Percentiles rank a stretch among this genome's conserved stretches.
Evolutionary conservation across 2,329 filamentous ascomycete genomes (phyloP).

Genomic region (Emmonsia crescens): DNA sequence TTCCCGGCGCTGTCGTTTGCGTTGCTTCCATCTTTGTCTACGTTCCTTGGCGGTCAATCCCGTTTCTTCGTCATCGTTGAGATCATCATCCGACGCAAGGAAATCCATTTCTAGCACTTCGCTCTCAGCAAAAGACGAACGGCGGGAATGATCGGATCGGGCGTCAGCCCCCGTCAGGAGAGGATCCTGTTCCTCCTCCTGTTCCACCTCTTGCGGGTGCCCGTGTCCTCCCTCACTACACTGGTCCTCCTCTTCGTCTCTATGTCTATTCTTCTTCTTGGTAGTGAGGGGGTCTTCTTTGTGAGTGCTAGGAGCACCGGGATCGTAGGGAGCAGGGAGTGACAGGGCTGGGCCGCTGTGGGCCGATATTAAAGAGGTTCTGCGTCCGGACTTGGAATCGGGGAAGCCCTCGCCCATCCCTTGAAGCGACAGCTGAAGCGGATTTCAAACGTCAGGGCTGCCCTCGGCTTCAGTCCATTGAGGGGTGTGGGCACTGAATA

Average conservation of each 20-base stretch:
- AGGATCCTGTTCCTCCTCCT: not conserved
- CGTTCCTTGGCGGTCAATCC: constrained; percentile 65
- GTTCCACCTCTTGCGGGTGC: not conserved
- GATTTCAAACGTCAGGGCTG: not conserved
- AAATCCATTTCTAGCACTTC: constrained; percentile 49
- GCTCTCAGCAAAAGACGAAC: constrained; percentile 35
- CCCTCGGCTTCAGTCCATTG: not conserved
- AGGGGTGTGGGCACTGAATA: not conserved
- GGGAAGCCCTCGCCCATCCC: not conserved
- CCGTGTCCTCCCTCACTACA: not conserved
- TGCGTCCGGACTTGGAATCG: not conserved
- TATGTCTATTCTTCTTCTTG: not conserved
- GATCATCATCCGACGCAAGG: constrained; percentile 57
- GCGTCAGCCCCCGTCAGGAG: not conserved
- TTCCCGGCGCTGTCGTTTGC: constrained; percentile 55
- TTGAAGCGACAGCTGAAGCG: not conserved
- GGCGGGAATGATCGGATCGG: constrained; percentile 23
- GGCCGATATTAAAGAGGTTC: not conserved
- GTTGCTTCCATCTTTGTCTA: constrained; percentile 51
- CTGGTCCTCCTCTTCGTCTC: not conserved
- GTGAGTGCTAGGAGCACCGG: not conserved
- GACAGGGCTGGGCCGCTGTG: not conserved
- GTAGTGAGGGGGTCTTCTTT: not conserved
- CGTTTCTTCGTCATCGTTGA: constrained; percentile 81
- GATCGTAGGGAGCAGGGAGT: not conserved